Evolutionary conservation across 1,139 yeast genomes (phyloP).

Genomic region (Pichia sp.): DNA sequence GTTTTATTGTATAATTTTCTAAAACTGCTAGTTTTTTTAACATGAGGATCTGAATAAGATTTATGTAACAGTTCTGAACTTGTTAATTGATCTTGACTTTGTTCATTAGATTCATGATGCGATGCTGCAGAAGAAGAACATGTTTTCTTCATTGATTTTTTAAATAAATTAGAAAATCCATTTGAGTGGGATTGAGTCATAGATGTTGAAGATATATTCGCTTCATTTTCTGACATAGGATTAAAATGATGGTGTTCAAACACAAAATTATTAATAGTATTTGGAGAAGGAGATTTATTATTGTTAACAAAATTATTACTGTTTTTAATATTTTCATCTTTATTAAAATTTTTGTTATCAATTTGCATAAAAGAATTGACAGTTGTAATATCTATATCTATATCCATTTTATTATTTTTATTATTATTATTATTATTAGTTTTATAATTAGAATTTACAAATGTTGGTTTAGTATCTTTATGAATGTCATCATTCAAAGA

Average conservation of each 20-base stretch:
- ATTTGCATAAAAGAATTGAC: neutral
- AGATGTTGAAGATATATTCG: neutral
- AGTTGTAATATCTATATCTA: neutral
- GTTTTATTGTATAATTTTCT: slow-evolving; percentile 4
- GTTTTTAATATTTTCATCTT: neutral
- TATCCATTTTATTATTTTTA: neutral
- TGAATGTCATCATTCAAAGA: neutral
- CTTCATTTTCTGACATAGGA: neutral
- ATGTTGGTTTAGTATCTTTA: neutral
- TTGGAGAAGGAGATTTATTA: too few species aligned
- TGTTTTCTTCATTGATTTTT: slow-evolving; percentile 1
- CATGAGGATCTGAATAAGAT: neutral
- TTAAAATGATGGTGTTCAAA: too few species aligned
- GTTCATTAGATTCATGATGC: neutral
- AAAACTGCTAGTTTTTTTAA: slow-evolving; percentile 1
- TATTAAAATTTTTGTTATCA: neutral
- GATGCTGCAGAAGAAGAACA: neutral
- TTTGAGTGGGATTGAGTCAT: neutral
- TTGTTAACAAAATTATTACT: too few species aligned
- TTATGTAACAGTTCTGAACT: too few species aligned
- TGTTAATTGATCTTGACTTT: too few species aligned
- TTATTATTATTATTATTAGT: neutral
- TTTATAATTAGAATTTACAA: neutral
- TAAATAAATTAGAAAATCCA: slow-evolving; percentile 4
- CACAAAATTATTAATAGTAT: too few species aligned